Base-by-base conservation (phyloP, 1,139 yeast species). In the Candida smagusa region DNA sequence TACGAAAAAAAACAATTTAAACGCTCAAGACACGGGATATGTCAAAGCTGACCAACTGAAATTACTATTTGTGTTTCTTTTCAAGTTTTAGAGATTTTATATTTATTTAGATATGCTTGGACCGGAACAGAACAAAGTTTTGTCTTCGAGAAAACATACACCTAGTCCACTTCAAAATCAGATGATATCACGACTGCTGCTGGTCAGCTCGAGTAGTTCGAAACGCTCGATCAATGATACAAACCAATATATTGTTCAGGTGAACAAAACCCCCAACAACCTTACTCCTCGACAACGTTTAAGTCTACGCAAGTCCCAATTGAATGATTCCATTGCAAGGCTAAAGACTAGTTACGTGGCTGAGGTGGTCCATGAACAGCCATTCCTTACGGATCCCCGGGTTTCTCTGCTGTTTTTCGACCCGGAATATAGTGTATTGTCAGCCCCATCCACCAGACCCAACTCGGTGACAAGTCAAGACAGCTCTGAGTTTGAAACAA, bases 241-340 rank as follows among this genome's bases (percentile, higher is more conserved):
- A 16, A 16, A 54, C 13, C 49, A 49, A 31, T 59, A 48, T 36
- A 42, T 58, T 13, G 55, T 59, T 5, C 55, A 46, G 35, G 48
- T 61, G 5, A 52, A 57, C 31, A 56, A 51, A 36, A 58, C 64
- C 2, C 68, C 63, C 27, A 50, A 38, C 24, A 46, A 61, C 38
- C 43, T 68, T 31, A 66, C 74, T 0, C 71, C 74, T 0, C 66
- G 71, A 2, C 74, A 68, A 43, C 50, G 69, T 16, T 54, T 68
- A 34, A 59, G 61, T 41, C 40, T 65, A 33, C 56, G 68, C 30
- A 68, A 65, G 41, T 50, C 53, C 19, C 63, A 56, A 43, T 42
- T 60, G 27, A 58, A 45, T 38, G 47, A 47, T 31, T 49, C 56
- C 31, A 62, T 55, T 26, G 45, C 56, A 8, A 46, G 53, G 38